These are phyloP conservation scores for Solanum chilense DNA, from an alignment of 257 asterid genomes.

Conservation along the genomic window DNA sequence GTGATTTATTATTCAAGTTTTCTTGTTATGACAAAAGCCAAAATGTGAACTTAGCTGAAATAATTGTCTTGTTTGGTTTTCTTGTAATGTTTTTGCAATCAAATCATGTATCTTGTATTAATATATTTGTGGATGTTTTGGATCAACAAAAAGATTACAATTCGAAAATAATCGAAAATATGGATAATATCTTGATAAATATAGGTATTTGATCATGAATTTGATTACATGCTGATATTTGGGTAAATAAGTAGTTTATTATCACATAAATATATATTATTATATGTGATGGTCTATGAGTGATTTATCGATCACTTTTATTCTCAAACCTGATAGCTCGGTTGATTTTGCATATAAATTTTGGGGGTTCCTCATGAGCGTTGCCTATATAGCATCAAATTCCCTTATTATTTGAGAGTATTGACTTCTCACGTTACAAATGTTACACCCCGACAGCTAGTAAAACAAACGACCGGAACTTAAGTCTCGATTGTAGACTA, in stretches of 20 bases:
- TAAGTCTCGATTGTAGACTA: not conserved
- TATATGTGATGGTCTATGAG: too few relatives aligned
- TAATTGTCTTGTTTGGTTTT: not conserved
- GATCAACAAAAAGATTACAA: not conserved
- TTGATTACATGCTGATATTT: too few relatives aligned
- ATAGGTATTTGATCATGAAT: too few relatives aligned
- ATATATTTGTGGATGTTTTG: not conserved
- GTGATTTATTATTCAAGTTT: not conserved
- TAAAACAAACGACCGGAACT: not conserved
- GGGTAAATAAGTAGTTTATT: not conserved
- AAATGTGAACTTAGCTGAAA: not conserved
- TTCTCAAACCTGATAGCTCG: not conserved
- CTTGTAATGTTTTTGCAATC: not conserved
- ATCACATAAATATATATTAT: too few relatives aligned
- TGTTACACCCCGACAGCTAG: not conserved
- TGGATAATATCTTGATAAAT: too few relatives aligned
- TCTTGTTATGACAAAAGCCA: not conserved
- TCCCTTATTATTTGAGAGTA: not conserved
- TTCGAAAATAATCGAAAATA: too few relatives aligned
- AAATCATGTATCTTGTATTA: not conserved
- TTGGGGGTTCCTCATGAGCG: too few relatives aligned
- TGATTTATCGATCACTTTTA: not conserved
- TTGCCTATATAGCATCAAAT: too few relatives aligned
- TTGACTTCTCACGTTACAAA: not conserved
- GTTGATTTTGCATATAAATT: too few relatives aligned